Evolutionary conservation across 2,329 filamentous ascomycete genomes (phyloP), one percentile per base, ranked within the genome.

Genomic region (Lecanicillium sp.): DNA sequence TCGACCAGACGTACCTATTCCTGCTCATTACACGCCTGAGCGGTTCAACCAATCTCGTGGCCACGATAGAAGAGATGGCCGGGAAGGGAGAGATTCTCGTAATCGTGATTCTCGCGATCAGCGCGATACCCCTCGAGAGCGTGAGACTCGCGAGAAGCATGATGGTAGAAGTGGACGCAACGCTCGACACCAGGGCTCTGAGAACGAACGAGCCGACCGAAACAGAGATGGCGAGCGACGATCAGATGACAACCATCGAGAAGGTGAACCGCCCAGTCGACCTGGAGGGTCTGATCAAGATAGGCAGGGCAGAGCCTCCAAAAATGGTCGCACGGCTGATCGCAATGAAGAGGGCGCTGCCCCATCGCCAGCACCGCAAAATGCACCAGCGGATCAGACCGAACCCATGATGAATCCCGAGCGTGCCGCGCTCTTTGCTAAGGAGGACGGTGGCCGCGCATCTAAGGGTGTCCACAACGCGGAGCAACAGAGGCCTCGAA

Each of bases 1-100:
- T 39, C 67, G 76, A 39, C 77, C 77, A 13, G 75, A 81, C 45
- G 66, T 76, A 10, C 74, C 73, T 7, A 68, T 74, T 33, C 68
- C 68, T 1, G 64, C 65, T 3, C 66, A 69, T 44, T 66, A 65
- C 39, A 59, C 59, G 9, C 60, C 68, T 17, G 69, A 71, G 36
- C 63, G 70, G 25, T 70, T 65, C 42, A 55, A 53, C 10, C 66
- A 65, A 40, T 54, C 60, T 14, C 63, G 65, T 13, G 54, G 45
- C 36, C 59, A 62, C 28, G 66, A 70, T 12, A 55, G 57, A 17
- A 57, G 62, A n/a, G 62, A 66, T 29, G 47, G 45, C 5, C 59
- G 62, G 34, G 61, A 65, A 11, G 46, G 48, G 20, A 39, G 41
- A 12, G 44, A 47, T 15, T 34, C 17, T 17, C 49, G 53, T 22